phyloP scores from a whole-genome alignment of 2,329 filamentous ascomycete species.

The Dendrostoma leiphaemia region DNA sequence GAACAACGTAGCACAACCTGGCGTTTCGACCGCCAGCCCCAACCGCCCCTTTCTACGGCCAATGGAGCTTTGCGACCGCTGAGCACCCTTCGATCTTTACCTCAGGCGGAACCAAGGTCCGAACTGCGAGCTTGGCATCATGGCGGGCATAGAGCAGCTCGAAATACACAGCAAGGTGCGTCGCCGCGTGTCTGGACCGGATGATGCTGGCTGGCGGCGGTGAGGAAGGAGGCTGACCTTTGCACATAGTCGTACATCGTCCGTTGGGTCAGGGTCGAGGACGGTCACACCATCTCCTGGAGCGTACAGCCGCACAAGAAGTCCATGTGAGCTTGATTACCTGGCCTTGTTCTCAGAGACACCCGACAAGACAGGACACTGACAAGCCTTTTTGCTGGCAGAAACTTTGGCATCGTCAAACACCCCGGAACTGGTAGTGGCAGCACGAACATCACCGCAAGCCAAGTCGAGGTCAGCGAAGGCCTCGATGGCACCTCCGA shows the following conservation, averaged over 20 bases:
- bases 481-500: slow-evolving; percentile 23
- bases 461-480: slow-evolving; percentile 41
- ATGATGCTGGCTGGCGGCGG: no score
- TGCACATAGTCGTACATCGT: slow-evolving; percentile 85
- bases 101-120: neutral
- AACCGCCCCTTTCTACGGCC: neutral
- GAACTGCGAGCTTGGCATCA: slow-evolving; percentile 33
- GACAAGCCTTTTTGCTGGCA: slow-evolving; percentile 27
- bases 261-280: slow-evolving; percentile 90
- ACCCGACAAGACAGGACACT: neutral
- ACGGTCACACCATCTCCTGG: slow-evolving; percentile 93
- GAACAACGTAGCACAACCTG: neutral
- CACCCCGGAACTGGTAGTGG: slow-evolving; percentile 84
- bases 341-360: neutral
- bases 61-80: slow-evolving; percentile 11
- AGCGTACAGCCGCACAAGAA: slow-evolving; percentile 97
- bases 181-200: slow-evolving; percentile 25
- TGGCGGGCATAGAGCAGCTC: slow-evolving; percentile 95
- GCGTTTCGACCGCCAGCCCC: neutral
- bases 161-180: slow-evolving; percentile 95
- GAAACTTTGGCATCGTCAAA: slow-evolving; percentile 96
- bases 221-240: slow-evolving; percentile 21
- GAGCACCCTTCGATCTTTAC: slow-evolving; percentile 2
- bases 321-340: slow-evolving; percentile 64
- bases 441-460: slow-evolving; percentile 46